Evolutionary conservation across 1,284 basidiomycete species (phyloP).

Genomic region (Albatrellus sp.): DNA sequence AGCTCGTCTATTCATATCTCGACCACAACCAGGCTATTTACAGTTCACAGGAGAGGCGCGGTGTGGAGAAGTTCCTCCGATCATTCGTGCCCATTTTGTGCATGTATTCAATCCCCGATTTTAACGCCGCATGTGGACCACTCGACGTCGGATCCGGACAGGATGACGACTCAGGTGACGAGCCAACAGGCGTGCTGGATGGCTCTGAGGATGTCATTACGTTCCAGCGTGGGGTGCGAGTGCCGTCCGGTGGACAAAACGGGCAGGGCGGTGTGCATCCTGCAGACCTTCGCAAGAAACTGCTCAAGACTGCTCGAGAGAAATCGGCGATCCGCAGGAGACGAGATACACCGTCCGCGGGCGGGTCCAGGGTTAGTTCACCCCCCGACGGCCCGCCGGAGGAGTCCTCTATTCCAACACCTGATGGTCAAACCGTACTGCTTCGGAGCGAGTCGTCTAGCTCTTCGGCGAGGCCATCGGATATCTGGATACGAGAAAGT

Average conservation of each 20-base stretch:
- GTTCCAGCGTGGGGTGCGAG: not conserved
- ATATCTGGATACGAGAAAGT: slow-evolving; percentile 50
- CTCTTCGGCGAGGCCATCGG: not conserved
- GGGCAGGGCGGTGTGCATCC: slow-evolving; percentile 35
- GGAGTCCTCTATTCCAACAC: slow-evolving; percentile 7
- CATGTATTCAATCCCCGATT: slow-evolving; percentile 65
- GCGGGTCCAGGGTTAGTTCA: not conserved
- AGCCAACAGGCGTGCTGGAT: slow-evolving; percentile 19
- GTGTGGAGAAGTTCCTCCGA: slow-evolving; percentile 79
- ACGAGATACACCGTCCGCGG: not conserved
- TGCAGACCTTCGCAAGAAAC: slow-evolving; percentile 66
- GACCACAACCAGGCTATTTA: slow-evolving; percentile 75
- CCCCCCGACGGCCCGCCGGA: not conserved
- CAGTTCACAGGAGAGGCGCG: slow-evolving; percentile 66
- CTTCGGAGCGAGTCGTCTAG: slow-evolving; percentile 13
- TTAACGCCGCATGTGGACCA: slow-evolving; percentile 63
- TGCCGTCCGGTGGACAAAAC: not conserved
- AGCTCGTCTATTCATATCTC: slow-evolving; percentile 83
- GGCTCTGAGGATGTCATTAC: slow-evolving; percentile 25
- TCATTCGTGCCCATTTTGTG: slow-evolving; percentile 79
- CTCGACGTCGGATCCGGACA: slow-evolving; percentile 29
- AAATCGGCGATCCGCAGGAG: slow-evolving; percentile 21
- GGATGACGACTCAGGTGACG: slow-evolving; percentile 31
- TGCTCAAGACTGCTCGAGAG: slow-evolving; percentile 61
- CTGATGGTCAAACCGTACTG: slow-evolving; percentile 9